Base-by-base conservation (phyloP, 805 yeast genomes). In the Schwanniomyces sp. region DNA sequence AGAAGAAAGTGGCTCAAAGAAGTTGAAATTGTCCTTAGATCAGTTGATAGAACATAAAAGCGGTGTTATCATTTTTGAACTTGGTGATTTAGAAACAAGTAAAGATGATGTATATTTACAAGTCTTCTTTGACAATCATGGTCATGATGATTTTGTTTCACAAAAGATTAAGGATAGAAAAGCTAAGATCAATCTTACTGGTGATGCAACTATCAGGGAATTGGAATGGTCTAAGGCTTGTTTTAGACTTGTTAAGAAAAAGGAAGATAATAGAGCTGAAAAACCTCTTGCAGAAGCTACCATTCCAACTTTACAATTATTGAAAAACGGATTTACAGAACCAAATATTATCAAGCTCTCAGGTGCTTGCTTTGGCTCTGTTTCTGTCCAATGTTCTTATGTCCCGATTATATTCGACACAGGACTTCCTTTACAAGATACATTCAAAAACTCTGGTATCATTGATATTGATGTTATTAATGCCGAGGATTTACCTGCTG, bases 181-280 rank as follows among this genome's bases (percentile, higher is more conserved):
- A 25, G 55, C 56, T 28, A 59, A 63, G 41, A 52, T 75, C 47
- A 72, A 70, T 28, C 53, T 61, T 8, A 81, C 87, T 12, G 89
- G 90, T 51, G 97, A 91, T 64, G 84, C 71, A n/a, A 65, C 84
- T 53, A 75, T 91, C 49, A 86, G 84, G 52, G 96, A 91, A 64
- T 72, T 91, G 44, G 90, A 85, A 38, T 81, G 83, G 77, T 89
- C 97, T 1, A 69, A 75, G 41, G 75, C 83, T 1, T 75, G 79
- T 2, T 75, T 91, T 64, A 78, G 89, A 61, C 67, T 87, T 26
- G 75, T 81, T 2, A 81, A 82, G 55, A 77, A 85, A 47, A 71
- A 72, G 50, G 70, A 76, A 27, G 70, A 74, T 37, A 82, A 80
- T 54, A 77, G 86, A 57, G 74, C 75, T 24, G 82, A 81, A 48